These are phyloP conservation scores for Chlamydomonas reinhardtii DNA, from an alignment of 163 green algal species.

Conservation along the genomic window DNA sequence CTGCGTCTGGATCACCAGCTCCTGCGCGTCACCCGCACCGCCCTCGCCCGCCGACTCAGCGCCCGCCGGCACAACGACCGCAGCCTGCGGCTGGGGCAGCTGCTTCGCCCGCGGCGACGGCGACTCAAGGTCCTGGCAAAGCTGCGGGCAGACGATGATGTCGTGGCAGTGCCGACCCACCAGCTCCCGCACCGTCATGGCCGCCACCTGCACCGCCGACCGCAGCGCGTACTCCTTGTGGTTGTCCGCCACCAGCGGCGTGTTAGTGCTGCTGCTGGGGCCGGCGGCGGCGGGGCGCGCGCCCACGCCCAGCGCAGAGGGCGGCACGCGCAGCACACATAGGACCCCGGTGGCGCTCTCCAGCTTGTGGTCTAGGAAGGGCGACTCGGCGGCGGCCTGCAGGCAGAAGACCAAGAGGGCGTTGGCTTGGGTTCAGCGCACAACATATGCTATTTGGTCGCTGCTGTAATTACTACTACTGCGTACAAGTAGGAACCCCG, in stretches of 20 bases:
- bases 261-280: neutral
- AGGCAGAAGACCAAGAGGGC: too few species aligned
- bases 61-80: neutral
- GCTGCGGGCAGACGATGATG: conserved; percentile 81
- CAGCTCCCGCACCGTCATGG: conserved; percentile 68
- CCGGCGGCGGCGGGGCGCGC: neutral
- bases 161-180: conserved; percentile 77
- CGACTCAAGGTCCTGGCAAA: conserved; percentile 32
- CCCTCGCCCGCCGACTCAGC: neutral
- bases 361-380: conserved; percentile 81
- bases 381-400: conserved; percentile 79
- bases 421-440: too few species aligned
- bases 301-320: conserved; percentile 46
- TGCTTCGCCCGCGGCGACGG: neutral
- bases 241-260: conserved; percentile 42
- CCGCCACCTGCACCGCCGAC: conserved; percentile 62
- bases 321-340: conserved; percentile 81
- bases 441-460: neutral
- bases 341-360: conserved; percentile 71
- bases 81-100: neutral
- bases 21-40: neutral
- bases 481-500: too few species aligned
- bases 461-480: too few species aligned
- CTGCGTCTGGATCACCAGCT: neutral
- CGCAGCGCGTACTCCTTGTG: conserved; percentile 59